Base-by-base conservation (phyloP, 495 filamentous ascomycete species). In the Glonium stellatum region DNA sequence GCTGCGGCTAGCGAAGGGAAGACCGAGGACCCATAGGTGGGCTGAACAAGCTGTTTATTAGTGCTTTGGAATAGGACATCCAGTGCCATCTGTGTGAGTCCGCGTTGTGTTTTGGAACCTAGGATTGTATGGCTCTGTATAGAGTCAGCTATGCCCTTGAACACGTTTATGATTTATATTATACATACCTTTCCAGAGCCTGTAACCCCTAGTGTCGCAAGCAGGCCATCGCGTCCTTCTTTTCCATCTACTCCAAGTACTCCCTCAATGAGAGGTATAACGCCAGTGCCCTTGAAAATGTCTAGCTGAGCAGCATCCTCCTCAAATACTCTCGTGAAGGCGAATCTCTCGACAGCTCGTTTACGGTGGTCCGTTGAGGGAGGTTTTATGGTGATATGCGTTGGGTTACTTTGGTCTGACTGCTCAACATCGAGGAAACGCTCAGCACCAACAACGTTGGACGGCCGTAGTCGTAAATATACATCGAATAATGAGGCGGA, bases 131-230 rank as follows among this genome's bases (percentile, higher is more conserved):
- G 90, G 63, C 88, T 92, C 92, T 97, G 66, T 54, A 4, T 10
- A 13, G n/a, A 27, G 25, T 72, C 54, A 77, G 60, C 42, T 50
- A 62, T 68, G 48, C 71, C 67, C 11, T 42, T 23, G 34, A 50
- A 10, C 5, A 1, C 9, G 1, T 23, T 44, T 19, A n/a, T 31
- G 36, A 15, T 59, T 25, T 4, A 19, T 10, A 19, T 4, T 35
- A 21, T 25, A 31, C 79, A 36, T 64, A 95, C 92, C 84, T 98
- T 98, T 67, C 93, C 93, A 61, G 89, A 95, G 18, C 93, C 95
- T 6, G 93, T 97, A 34, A 97, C 93, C 5, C 93, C 93, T 54
- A 98, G 73, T 39, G 93, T 97, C 27, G 93, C 93, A 46, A 98
- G 71, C 65, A 97, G 70, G 18, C 91, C 92, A 80, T 98, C 93